Conservation (phyloP, 352 stramenopile genomes). For the Phytophthora ramorum region DNA sequence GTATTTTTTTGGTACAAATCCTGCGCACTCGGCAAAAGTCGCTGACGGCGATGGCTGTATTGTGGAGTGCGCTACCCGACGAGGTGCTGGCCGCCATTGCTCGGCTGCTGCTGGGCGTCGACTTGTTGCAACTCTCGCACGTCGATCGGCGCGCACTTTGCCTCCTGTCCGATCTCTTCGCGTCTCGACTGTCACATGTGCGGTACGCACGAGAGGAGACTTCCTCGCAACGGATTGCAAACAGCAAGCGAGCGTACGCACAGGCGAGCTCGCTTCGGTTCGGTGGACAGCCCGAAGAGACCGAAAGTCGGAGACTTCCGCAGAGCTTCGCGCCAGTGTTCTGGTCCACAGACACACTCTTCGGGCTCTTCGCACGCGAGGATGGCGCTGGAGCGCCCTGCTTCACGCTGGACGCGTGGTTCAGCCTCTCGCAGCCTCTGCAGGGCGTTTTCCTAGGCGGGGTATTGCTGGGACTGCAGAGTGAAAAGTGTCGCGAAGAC, state of each 20-base stretch:
- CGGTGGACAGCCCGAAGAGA: conserved; percentile 9
- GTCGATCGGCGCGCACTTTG: conserved; percentile 14
- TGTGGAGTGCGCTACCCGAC: conserved; percentile 21
- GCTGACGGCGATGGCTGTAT: conserved; percentile 23
- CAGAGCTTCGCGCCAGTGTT: conserved; percentile 15
- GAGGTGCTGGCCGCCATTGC: conserved; percentile 33
- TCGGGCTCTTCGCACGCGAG: conserved; percentile 38
- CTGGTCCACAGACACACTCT: conserved; percentile 29
- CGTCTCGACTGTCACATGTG: conserved; percentile 31
- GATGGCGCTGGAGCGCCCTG: conserved; percentile 12
- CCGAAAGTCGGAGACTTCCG: neutral
- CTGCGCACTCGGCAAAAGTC: conserved; percentile 3
- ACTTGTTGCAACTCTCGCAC: conserved; percentile 41
- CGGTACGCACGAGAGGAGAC: conserved; percentile 14
- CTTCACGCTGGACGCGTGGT: conserved; percentile 63
- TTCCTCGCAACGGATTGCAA: conserved; percentile 14
- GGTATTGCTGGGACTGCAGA: conserved; percentile 55
- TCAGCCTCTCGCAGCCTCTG: conserved; percentile 45
- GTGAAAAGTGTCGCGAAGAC: conserved; percentile 21
- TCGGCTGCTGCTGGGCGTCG: conserved; percentile 28
- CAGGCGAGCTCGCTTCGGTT: conserved; percentile 22
- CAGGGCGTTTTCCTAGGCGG: conserved; percentile 44
- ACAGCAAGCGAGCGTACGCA: conserved; percentile 24
- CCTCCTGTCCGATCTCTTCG: conserved; percentile 17
- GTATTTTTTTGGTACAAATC: conserved; percentile 24